Base-by-base conservation (phyloP, 768 basidiomycete genomes). In the Sporobolomyces roseus region DNA sequence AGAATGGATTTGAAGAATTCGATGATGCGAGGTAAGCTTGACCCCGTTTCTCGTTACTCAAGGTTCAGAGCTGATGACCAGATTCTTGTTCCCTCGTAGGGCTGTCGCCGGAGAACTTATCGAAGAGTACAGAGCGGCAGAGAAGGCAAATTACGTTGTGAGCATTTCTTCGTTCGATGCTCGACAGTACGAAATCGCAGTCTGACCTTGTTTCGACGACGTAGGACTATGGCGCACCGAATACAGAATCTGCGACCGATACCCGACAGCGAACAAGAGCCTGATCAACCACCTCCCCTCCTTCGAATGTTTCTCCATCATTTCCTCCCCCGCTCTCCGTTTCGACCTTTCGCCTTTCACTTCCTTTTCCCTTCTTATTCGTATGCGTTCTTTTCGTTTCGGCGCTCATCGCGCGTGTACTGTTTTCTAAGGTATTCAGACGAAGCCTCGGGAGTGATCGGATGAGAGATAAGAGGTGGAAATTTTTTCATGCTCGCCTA, bases 81-180 rank as follows among this genome's bases (percentile, higher is more conserved):
- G 45, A 46, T 46, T 13, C 14, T 14, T 41, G 16, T 30, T 1
- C 4, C 2, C 3, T 27, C 29, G 7, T 27, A 91, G 91, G 65
- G 90, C 88, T 8, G 90, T 88, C 25, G 90, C 89, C 35, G 88
- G 91, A 61, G 90, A 92, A 74, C 79, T 96, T 23, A 80, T 93
- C 74, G 90, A 92, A 71, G 94, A 97, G 77, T 98, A 97, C 81
- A 88, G 90, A 75, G 93, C 94, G 59, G 94, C 92, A 79, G 93
- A 98, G 80, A 93, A 88, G 76, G 84, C 90, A 14, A 91, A 94
- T 76, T 98, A 98, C 79, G 91, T 97, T 74, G 85, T 88, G 75
- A 90, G 91, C 36, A 4, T 21, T 7, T 23, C 25, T 29, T 77
- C 27, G 49, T 38, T 25, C 30, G 17, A 25, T 55, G 17, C 2